Evolutionary conservation across 2,329 filamentous ascomycete species (phyloP).

Genomic region (Paraphaeosphaeria sporulosa): DNA sequence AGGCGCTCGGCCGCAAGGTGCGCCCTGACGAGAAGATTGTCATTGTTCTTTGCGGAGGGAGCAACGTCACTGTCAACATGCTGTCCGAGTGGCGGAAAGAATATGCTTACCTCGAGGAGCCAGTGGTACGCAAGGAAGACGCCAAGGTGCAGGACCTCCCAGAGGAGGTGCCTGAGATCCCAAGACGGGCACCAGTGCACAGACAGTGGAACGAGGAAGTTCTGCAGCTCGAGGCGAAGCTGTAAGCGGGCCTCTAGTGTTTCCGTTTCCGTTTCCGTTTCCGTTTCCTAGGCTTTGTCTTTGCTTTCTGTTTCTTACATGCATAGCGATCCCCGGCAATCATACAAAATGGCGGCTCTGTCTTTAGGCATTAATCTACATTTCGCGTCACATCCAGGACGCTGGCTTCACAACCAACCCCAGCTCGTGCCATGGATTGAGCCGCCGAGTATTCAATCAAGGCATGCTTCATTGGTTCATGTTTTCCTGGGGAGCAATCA

Average conservation of each 20-base stretch:
- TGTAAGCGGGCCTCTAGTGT: neutral
- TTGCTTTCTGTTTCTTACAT: neutral
- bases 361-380: neutral
- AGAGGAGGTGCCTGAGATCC: slow-evolving; percentile 11
- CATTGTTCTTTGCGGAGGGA: slow-evolving; percentile 80
- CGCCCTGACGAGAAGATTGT: slow-evolving; percentile 76
- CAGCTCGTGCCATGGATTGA: neutral
- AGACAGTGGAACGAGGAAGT: neutral
- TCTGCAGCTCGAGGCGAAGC: slow-evolving; percentile 11
- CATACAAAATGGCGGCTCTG: slow-evolving; percentile 9
- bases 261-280: neutral
- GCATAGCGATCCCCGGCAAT: slow-evolving; percentile 11
- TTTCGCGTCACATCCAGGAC: neutral
- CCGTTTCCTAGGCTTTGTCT: neutral
- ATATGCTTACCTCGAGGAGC: slow-evolving; percentile 35
- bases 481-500: neutral
- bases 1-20: slow-evolving; percentile 66
- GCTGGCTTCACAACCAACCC: neutral
- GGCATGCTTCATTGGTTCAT: neutral
- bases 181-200: neutral
- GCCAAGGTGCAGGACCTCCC: neutral
- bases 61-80: slow-evolving; percentile 60
- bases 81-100: slow-evolving; percentile 57
- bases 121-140: slow-evolving; percentile 3
- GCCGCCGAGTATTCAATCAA: neutral